A percentile compares a stretch with the other conserved stretches of the same genome.
phyloP scores from a whole-genome alignment of 208 protist genomes.

The Acanthamoeba healyi region DNA sequence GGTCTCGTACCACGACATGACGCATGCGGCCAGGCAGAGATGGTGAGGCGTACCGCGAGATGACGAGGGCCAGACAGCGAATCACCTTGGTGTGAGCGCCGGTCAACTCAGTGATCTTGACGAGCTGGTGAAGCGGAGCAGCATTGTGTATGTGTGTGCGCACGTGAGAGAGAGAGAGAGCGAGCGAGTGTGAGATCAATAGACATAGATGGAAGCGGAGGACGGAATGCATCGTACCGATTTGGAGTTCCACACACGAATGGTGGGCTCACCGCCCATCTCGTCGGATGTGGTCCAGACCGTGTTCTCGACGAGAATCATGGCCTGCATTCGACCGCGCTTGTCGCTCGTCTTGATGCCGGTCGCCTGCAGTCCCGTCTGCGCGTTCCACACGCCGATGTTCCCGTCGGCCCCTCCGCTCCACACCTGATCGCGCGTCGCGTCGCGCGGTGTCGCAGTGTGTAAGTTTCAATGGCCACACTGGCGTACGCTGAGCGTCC shows the following conservation, averaged over 20 bases:
- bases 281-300: constrained; percentile 50
- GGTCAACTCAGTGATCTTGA: constrained; percentile 29
- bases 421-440: not conserved
- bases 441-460: too few relatives aligned
- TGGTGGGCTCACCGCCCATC: constrained; percentile 49
- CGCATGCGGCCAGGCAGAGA: not conserved
- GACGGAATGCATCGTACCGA: not conserved
- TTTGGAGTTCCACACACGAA: constrained; percentile 45
- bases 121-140: not conserved
- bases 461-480: too few relatives aligned
- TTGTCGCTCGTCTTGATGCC: constrained; percentile 55
- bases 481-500: too few relatives aligned
- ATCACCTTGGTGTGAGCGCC: constrained; percentile 57
- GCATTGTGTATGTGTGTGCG: not conserved
- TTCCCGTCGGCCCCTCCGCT: constrained; percentile 37
- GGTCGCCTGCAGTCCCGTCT: constrained; percentile 31
- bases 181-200: too few relatives aligned
- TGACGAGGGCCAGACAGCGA: constrained; percentile 32
- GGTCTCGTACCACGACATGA: not conserved
- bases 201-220: too few relatives aligned
- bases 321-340: constrained; percentile 48
- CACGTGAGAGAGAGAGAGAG: not conserved
- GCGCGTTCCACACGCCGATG: constrained; percentile 53
- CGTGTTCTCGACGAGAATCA: constrained; percentile 54
- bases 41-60: constrained; percentile 16